Percentiles rank a stretch among this genome's conserved stretches.
Evolutionary conservation across 2,329 filamentous ascomycete species (phyloP).

Genomic region (Fusarium protoensiforme): DNA sequence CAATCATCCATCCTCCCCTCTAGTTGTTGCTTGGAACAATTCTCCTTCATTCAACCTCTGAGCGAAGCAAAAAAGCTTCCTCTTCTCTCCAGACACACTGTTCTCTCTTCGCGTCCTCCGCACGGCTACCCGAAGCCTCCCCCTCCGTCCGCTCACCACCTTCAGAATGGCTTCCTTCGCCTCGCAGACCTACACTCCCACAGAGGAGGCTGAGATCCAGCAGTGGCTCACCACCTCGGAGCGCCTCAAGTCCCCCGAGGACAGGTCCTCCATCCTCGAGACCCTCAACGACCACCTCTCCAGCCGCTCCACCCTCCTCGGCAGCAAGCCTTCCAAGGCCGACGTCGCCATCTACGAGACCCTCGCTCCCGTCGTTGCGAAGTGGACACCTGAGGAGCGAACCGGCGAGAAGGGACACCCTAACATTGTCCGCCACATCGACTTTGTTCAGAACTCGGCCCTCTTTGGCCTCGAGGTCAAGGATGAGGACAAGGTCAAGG

Average conservation of each 20-base stretch:
- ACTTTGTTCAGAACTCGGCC: slow-evolving; percentile 93
- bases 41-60: neutral
- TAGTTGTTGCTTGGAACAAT: slow-evolving; percentile 1
- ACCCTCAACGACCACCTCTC: slow-evolving; percentile 89
- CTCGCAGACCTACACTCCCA: slow-evolving; percentile 75
- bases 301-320: slow-evolving; percentile 88
- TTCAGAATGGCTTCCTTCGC: slow-evolving; percentile 74
- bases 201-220: slow-evolving; percentile 87
- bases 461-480: slow-evolving; percentile 77
- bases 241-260: slow-evolving; percentile 67
- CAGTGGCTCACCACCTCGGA: slow-evolving; percentile 87
- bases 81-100: slow-evolving; percentile 47
- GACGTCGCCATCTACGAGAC: slow-evolving; percentile 86
- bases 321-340: slow-evolving; percentile 87
- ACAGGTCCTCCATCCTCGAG: slow-evolving; percentile 76
- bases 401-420: slow-evolving; percentile 91
- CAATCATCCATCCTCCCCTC: neutral
- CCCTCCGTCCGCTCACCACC: slow-evolving; percentile 44
- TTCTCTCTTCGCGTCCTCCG: slow-evolving; percentile 55
- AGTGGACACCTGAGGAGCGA: slow-evolving; percentile 86
- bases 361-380: slow-evolving; percentile 79
- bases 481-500: slow-evolving; percentile 78
- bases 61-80: slow-evolving; percentile 44
- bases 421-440: slow-evolving; percentile 89
- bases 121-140: slow-evolving; percentile 49